Conservation (phyloP, 768 basidiomycete genomes). For the Trametes cinnabarina region DNA sequence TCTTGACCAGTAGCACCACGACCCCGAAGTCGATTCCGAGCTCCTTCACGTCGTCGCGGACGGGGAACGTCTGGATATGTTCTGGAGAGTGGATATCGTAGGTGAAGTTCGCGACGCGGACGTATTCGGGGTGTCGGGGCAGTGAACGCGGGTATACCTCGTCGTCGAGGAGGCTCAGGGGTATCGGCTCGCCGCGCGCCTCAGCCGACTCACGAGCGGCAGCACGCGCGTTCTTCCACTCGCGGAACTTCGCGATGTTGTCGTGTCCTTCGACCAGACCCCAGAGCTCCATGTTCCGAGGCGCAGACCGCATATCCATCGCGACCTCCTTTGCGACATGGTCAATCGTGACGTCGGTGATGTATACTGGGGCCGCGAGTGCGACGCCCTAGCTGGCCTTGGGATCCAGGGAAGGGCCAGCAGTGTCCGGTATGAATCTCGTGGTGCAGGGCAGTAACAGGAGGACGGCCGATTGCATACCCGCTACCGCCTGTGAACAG, state of each 20-base stretch:
- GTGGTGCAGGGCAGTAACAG: constrained; percentile 84
- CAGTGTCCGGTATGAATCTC: constrained; percentile 83
- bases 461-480: constrained; percentile 70
- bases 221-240: constrained; percentile 50
- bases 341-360: constrained; percentile 77
- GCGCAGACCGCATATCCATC: constrained; percentile 77
- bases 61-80: constrained; percentile 51
- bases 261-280: constrained; percentile 78
- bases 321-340: constrained; percentile 84
- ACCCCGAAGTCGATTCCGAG: constrained; percentile 83
- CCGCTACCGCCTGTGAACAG: constrained; percentile 58
- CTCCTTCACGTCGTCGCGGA: constrained; percentile 53
- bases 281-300: constrained; percentile 89
- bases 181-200: constrained; percentile 2
- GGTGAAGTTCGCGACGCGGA: constrained; percentile 46
- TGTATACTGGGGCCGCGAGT: constrained; percentile 59
- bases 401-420: constrained; percentile 84
- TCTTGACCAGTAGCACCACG: constrained; percentile 74
- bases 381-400: constrained; percentile 83
- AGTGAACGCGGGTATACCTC: constrained; percentile 30
- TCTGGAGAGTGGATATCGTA: constrained; percentile 44
- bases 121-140: constrained; percentile 28
- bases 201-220: constrained; percentile 25
- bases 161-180: constrained; percentile 15
- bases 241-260: constrained; percentile 58